Percentiles rank a stretch among this genome's conserved stretches.
phyloP scores from a whole-genome alignment of 1,284 basidiomycete genomes.

The Ustilago crameri region DNA sequence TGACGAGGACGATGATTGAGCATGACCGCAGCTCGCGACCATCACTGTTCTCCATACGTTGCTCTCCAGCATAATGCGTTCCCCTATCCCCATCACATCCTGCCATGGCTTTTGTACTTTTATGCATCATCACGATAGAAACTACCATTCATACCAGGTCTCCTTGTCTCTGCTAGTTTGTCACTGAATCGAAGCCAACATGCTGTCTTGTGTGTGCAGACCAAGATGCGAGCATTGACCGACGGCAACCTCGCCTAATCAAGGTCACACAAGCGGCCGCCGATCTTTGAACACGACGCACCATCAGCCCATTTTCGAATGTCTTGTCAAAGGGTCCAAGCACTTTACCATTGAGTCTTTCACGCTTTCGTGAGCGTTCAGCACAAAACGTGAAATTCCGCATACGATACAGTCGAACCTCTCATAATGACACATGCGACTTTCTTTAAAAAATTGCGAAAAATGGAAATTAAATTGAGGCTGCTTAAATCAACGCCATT shows the following conservation, averaged over 20 bases:
- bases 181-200: no score
- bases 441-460: no score
- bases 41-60: neutral
- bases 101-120: constrained; percentile 24
- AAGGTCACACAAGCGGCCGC: neutral
- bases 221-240: neutral
- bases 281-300: constrained; percentile 7
- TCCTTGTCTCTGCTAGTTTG: no score
- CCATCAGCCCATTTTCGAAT: constrained; percentile 17
- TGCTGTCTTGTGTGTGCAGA: no score
- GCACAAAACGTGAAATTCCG: no score
- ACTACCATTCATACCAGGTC: no score
- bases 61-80: neutral
- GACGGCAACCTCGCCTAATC: constrained; percentile 6
- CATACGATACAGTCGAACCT: no score
- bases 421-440: no score
- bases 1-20: constrained; percentile 46
- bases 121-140: constrained; percentile 20
- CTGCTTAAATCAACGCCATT: no score
- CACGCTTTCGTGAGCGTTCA: constrained; percentile 9
- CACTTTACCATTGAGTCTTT: neutral
- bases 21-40: neutral
- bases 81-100: neutral
- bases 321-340: constrained; percentile 1
- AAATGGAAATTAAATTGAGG: no score